Percentiles rank a stretch among this genome's conserved stretches.
These are phyloP conservation scores for Pittosporum tobira DNA, from an alignment of 129 eudicot genomes.

Conservation along the genomic window DNA sequence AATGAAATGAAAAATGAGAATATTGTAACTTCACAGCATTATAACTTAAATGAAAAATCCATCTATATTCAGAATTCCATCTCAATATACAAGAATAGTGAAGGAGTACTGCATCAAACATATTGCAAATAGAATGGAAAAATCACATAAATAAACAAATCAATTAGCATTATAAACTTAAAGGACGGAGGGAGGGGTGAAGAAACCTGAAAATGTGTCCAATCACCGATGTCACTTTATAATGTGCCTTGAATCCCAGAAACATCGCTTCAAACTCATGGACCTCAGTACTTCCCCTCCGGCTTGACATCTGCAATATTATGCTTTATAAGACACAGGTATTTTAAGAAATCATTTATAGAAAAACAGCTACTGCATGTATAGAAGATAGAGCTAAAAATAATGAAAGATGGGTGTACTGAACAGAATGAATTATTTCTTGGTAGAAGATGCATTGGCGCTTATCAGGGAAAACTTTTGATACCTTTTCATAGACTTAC, in stretches of 20 bases:
- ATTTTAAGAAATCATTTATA: background rate
- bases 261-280: constrained; percentile 88
- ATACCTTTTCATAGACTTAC: too few relatives aligned
- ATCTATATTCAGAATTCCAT: too few relatives aligned
- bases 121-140: background rate
- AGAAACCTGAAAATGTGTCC: constrained; percentile 94
- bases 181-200: constrained; percentile 4
- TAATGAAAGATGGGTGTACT: background rate
- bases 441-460: too few relatives aligned
- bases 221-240: constrained; percentile 88
- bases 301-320: constrained; percentile 65
- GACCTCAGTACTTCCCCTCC: constrained; percentile 88
- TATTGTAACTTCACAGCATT: too few relatives aligned
- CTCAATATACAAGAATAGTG: background rate
- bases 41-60: too few relatives aligned
- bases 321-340: constrained; percentile 4
- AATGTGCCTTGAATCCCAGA: constrained; percentile 46
- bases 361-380: constrained; percentile 1
- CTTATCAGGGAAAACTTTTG: too few relatives aligned
- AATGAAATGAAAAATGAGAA: too few relatives aligned
- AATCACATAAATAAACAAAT: background rate
- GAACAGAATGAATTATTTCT: too few relatives aligned
- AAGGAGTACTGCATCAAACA: background rate
- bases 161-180: constrained; percentile 6
- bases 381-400: too few relatives aligned